Conservation (phyloP, 2,329 filamentous ascomycete species). For the Fusarium acutatum region DNA sequence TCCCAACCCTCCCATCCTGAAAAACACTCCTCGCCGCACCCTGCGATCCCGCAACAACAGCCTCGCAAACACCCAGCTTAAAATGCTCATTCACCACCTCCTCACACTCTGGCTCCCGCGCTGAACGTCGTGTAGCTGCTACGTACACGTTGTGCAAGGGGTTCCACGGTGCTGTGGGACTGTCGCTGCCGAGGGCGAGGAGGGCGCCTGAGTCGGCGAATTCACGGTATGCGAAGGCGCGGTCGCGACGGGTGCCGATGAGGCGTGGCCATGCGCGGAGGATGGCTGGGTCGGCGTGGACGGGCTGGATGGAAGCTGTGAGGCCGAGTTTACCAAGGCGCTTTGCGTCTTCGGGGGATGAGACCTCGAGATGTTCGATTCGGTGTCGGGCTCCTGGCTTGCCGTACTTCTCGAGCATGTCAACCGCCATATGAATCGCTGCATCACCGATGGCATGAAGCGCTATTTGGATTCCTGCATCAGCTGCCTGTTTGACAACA, state of each 20-base stretch:
- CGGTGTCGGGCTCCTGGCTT: constrained; percentile 61
- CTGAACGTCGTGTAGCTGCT: constrained; percentile 62
- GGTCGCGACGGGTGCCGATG: constrained; percentile 61
- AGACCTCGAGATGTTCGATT: constrained; percentile 71
- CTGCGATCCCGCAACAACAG: constrained; percentile 59
- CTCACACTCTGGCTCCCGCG: constrained; percentile 54
- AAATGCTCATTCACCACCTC: constrained; percentile 61
- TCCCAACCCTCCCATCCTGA: constrained; percentile 58
- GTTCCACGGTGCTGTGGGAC: constrained; percentile 64
- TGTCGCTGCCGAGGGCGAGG: constrained; percentile 64
- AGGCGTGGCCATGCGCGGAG: constrained; percentile 66
- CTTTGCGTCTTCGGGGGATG: constrained; percentile 61
- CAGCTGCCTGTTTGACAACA: constrained; percentile 61
- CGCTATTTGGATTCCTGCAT: constrained; percentile 65
- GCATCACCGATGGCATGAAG: constrained; percentile 71
- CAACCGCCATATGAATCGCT: constrained; percentile 64
- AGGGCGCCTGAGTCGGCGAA: constrained; percentile 62
- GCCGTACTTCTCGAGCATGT: constrained; percentile 56
- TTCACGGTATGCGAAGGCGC: constrained; percentile 70
- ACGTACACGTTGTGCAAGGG: constrained; percentile 64
- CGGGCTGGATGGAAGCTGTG: constrained; percentile 65
- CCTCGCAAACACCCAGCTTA: constrained; percentile 58
- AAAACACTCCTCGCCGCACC: constrained; percentile 65
- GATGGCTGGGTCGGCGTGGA: constrained; percentile 67
- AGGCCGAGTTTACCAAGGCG: constrained; percentile 65